Conservation (phyloP, 768 basidiomycete genomes). For the Mycena rosella region DNA sequence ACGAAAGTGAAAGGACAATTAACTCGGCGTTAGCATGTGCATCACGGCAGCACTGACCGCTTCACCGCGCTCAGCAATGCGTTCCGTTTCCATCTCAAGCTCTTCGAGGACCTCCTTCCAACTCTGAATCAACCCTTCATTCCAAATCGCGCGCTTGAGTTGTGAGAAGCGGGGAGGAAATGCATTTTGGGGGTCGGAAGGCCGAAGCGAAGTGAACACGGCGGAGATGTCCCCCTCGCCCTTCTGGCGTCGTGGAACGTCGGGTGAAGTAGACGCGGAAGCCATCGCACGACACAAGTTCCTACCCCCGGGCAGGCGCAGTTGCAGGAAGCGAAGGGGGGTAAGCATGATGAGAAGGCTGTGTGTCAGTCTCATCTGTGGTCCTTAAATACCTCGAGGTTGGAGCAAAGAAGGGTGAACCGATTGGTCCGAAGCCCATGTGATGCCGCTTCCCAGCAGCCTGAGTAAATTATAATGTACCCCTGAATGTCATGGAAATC, state of each 20-base stretch:
- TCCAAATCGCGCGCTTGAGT: conserved; percentile 69
- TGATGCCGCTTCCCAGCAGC: too few relatives aligned
- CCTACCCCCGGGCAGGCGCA: neutral
- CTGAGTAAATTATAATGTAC: too few relatives aligned
- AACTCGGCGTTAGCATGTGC: too few relatives aligned
- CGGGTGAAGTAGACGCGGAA: neutral
- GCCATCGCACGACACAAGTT: neutral
- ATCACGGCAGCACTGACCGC: too few relatives aligned
- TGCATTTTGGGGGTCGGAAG: neutral
- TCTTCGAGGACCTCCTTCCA: conserved; percentile 70
- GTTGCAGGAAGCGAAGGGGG: too few relatives aligned
- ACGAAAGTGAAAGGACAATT: too few relatives aligned
- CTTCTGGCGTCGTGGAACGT: neutral
- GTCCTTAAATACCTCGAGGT: too few relatives aligned
- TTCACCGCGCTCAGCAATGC: conserved; percentile 51
- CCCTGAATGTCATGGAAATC: too few relatives aligned
- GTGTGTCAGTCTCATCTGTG: too few relatives aligned
- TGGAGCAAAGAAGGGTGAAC: too few relatives aligned
- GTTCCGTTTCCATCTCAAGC: conserved; percentile 49
- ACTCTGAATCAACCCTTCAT: conserved; percentile 57
- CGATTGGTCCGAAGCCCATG: too few relatives aligned
- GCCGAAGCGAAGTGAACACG: neutral
- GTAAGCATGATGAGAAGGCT: too few relatives aligned
- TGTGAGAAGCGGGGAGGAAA: conserved; percentile 60
- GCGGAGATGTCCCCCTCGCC: neutral